Base-by-base conservation (phyloP, 2,329 filamentous ascomycete genomes). In the Grosmannia penicillata region DNA sequence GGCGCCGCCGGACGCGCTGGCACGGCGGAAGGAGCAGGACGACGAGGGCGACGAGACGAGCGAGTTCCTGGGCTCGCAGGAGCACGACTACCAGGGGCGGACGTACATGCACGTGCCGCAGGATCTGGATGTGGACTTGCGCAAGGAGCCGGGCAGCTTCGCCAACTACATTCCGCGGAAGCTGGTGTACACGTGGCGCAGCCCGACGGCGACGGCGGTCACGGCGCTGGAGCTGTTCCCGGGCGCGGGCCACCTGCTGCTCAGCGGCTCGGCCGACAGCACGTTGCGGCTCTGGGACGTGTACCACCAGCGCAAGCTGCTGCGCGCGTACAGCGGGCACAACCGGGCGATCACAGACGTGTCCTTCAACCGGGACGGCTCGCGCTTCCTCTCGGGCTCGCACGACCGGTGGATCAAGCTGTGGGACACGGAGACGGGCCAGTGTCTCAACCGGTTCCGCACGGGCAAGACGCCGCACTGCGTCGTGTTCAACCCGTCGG, bases 81-180 rank as follows among this genome's bases (percentile, higher is more conserved):
- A 91, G 59, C 80, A 78, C 64, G 91, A 98, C 57, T 98, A 98
- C 62, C 82, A 93, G 56, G 91, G 91, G 34, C 71, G 91, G 47
- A 93, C 89, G 25, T 98, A 47, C 56, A 95, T 98, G 89, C 91
- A 98, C 59, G 70, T 96, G 33, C 91, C 91, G 4, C 86, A 85
- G 56, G 87, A 94, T 55, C 63, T 94, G 59, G 83, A 85, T 53
- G 66, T 94, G 55, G 82, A 93, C 54, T 66, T 98, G 49, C 72
- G 70, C 46, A 93, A 91, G 60, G 85, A 93, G 43, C 57, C 68
- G 32, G 83, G 82, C 50, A 86, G 78, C 52, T 59, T 74, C 53
- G 87, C 87, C 54, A 96, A 94, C 57, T 98, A 76, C 55, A 84
- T 93, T 41, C 91, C 91, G 27, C 96, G 94, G 68, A 96, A 93